Percentiles rank a stretch among this genome's conserved stretches.
Conservation (phyloP, 805 yeast species). For the Cyberlindnera americana region DNA sequence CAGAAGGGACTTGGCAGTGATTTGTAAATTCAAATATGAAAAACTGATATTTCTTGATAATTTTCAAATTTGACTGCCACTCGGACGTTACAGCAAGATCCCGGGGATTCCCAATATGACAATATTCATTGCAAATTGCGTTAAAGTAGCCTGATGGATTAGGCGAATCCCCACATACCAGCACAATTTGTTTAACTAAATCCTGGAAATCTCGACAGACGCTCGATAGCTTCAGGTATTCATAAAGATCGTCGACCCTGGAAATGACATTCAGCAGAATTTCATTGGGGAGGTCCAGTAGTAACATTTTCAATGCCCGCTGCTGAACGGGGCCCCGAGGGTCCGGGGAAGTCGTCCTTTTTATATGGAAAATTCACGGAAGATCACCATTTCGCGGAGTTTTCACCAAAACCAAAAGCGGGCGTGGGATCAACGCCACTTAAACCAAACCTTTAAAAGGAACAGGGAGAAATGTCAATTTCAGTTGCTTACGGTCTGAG, state of each 20-base stretch:
- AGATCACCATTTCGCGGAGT: too few species aligned
- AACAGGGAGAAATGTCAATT: conserved; percentile 36
- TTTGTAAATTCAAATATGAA: conserved; percentile 17
- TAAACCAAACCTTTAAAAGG: too few species aligned
- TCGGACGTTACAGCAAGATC: too few species aligned
- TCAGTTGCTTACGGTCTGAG: conserved; percentile 33
- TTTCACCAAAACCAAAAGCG: too few species aligned
- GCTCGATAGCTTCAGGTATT: conserved; percentile 8
- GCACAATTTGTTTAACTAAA: conserved; percentile 16
- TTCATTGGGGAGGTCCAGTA: conserved; percentile 22
- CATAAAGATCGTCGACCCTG: conserved; percentile 19
- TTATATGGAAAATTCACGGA: too few species aligned
- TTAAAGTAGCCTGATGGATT: conserved; percentile 12
- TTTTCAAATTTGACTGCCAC: too few species aligned
- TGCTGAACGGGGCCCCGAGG: too few species aligned
- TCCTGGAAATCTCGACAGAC: conserved; percentile 20
- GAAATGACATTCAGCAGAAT: conserved; percentile 14
- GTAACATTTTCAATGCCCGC: too few species aligned
- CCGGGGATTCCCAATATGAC: conserved; percentile 4
- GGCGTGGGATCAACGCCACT: too few species aligned
- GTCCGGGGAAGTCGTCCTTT: too few species aligned
- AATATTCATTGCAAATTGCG: conserved; percentile 8
- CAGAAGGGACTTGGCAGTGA: conserved; percentile 1
- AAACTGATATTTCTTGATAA: conserved; percentile 9
- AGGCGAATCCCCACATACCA: conserved; percentile 19